These are phyloP conservation scores for Fusarium pseudocircinatum DNA, from an alignment of 2,329 filamentous ascomycete species.

Conservation along the genomic window DNA sequence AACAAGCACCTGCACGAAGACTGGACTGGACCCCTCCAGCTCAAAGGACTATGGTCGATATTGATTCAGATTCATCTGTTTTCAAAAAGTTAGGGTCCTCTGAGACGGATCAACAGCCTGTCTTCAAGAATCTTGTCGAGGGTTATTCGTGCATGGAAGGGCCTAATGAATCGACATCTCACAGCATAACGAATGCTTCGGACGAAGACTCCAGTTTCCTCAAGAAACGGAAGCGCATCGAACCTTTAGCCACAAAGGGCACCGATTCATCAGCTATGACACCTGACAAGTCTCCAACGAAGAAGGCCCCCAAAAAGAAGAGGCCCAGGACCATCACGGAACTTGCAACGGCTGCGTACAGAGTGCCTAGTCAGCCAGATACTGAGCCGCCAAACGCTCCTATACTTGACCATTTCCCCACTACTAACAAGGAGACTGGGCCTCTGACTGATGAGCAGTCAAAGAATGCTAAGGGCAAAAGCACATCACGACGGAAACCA, in stretches of 20 bases:
- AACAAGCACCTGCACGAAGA: conserved; percentile 64
- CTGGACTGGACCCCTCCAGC: conserved; percentile 75
- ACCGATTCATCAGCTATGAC: conserved; percentile 30
- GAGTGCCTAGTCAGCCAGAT: conserved; percentile 46
- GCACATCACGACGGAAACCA: conserved; percentile 47
- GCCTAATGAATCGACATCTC: conserved; percentile 34
- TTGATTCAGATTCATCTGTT: conserved; percentile 47
- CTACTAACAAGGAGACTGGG: neutral
- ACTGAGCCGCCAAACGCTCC: conserved; percentile 48
- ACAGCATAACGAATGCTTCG: conserved; percentile 16
- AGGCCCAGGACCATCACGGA: conserved; percentile 82
- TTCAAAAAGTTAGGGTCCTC: conserved; percentile 16
- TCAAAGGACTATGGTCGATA: conserved; percentile 46
- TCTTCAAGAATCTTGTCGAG: conserved; percentile 57
- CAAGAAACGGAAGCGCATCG: conserved; percentile 66
- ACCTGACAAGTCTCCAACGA: conserved; percentile 52
- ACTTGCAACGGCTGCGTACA: conserved; percentile 77
- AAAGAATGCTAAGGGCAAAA: conserved; percentile 47
- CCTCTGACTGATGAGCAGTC: neutral
- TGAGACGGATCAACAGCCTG: conserved; percentile 29
- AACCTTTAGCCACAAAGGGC: conserved; percentile 55
- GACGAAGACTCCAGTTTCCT: conserved; percentile 50
- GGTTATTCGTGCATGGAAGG: conserved; percentile 52
- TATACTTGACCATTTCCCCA: conserved; percentile 56
- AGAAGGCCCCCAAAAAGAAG: conserved; percentile 72